Percentiles rank a stretch among this genome's conserved stretches.
Conservation (phyloP, 257 asterid species). For the Rehmannia glutinosa region DNA sequence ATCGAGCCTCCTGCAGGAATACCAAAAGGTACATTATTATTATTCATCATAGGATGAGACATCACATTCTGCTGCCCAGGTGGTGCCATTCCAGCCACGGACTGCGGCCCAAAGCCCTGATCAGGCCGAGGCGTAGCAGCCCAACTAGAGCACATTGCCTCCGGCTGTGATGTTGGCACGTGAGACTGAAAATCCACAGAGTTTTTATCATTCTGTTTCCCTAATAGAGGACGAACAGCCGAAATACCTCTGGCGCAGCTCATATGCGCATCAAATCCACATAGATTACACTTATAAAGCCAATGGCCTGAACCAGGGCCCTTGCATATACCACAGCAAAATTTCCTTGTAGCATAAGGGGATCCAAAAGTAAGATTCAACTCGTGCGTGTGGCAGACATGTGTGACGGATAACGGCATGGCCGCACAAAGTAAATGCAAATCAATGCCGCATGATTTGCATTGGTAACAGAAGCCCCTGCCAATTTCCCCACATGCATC, state of each 20-base stretch:
- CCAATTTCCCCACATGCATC: conserved; percentile 46
- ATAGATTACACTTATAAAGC: conserved; percentile 46
- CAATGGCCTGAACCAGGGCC: conserved; percentile 33
- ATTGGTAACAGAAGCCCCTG: conserved; percentile 42
- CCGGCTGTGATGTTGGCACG: background rate
- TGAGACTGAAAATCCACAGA: conserved; percentile 11
- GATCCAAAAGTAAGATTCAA: conserved; percentile 36
- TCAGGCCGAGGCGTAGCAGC: conserved; percentile 16
- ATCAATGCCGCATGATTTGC: conserved; percentile 50
- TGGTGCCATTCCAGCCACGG: background rate
- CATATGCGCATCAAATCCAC: conserved; percentile 61
- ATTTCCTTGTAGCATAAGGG: conserved; percentile 31
- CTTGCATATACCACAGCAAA: conserved; percentile 43
- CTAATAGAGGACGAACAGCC: background rate
- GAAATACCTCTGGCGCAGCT: conserved; percentile 31
- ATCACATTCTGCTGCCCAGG: conserved; percentile 7
- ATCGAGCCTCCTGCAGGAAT: conserved; percentile 18
- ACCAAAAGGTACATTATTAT: conserved; percentile 1
- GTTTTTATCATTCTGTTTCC: background rate
- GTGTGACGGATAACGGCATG: conserved; percentile 26
- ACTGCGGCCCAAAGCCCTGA: background rate
- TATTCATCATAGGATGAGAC: background rate
- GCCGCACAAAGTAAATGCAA: conserved; percentile 48
- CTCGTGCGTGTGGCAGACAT: conserved; percentile 33
- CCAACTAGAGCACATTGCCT: conserved; percentile 10